Evolutionary conservation across 83 land plant species (phyloP).

Genomic region (Diphasiastrum complanatum): DNA sequence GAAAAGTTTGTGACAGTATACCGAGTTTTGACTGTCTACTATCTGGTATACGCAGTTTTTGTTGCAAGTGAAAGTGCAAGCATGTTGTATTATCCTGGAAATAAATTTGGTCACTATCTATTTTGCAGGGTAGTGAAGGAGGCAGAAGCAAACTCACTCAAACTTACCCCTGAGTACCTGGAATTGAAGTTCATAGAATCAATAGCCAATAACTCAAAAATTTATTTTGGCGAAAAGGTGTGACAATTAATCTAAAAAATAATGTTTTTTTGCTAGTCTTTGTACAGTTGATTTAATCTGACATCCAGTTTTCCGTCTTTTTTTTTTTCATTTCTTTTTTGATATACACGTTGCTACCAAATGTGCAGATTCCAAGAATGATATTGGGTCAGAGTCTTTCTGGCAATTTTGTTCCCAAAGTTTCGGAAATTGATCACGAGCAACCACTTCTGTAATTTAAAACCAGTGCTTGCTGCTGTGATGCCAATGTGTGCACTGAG

Average conservation of each 20-base stretch:
- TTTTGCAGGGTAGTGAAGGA: conserved; percentile 16
- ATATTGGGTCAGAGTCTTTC: conserved; percentile 7
- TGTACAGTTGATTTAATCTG: no score
- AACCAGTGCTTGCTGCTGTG: no score
- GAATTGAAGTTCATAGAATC: conserved; percentile 13
- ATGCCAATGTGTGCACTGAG: no score
- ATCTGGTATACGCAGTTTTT: no score
- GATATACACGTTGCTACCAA: background rate
- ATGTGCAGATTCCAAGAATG: conserved; percentile 11
- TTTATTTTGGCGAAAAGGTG: conserved; percentile 12
- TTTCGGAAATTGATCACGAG: no score
- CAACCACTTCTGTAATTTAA: no score
- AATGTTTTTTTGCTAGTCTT: background rate
- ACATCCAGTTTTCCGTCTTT: background rate
- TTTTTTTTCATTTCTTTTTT: background rate
- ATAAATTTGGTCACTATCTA: no score
- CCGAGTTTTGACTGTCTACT: no score
- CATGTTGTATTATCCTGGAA: no score
- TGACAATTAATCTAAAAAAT: background rate
- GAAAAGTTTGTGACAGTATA: no score
- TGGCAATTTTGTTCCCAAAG: no score
- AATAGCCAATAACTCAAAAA: conserved; percentile 8
- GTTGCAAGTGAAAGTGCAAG: no score
- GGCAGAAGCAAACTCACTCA: conserved; percentile 9
- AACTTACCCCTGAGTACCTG: conserved; percentile 12